Evolutionary conservation across 139 green algal genomes (phyloP).

Genomic region (Parachlorella kessleri): DNA sequence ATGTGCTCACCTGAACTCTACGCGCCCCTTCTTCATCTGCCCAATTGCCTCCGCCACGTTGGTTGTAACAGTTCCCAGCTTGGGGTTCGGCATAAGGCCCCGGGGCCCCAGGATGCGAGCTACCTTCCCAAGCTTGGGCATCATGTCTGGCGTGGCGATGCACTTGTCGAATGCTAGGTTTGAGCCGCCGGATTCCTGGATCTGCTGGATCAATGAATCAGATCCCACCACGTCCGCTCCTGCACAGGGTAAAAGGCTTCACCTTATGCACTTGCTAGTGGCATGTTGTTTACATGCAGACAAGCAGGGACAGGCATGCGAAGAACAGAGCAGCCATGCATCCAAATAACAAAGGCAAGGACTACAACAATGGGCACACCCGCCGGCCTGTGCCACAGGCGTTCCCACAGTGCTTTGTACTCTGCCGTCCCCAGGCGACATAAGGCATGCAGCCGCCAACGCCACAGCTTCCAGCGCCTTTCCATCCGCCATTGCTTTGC

Average conservation of each 20-base stretch:
- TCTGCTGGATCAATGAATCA: slow-evolving; percentile 76
- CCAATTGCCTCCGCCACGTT: slow-evolving; percentile 70
- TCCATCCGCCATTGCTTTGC: too few relatives aligned
- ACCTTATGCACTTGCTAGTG: neutral
- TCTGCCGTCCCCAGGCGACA: too few relatives aligned
- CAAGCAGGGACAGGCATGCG: too few relatives aligned
- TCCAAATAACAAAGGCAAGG: too few relatives aligned
- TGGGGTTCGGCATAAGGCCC: slow-evolving; percentile 98
- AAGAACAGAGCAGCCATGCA: too few relatives aligned
- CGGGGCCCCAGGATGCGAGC: slow-evolving; percentile 85
- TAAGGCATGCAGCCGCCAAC: too few relatives aligned
- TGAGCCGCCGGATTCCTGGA: slow-evolving; percentile 52
- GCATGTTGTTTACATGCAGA: neutral
- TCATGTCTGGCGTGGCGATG: slow-evolving; percentile 86
- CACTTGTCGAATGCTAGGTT: slow-evolving; percentile 68
- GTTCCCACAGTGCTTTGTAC: too few relatives aligned
- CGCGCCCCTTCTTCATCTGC: slow-evolving; percentile 69
- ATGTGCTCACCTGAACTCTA: slow-evolving; percentile 87
- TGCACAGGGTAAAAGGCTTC: neutral
- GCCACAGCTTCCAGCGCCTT: too few relatives aligned
- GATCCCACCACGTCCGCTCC: slow-evolving; percentile 83
- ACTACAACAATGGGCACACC: too few relatives aligned
- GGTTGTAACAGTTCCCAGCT: slow-evolving; percentile 87
- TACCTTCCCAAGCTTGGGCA: slow-evolving; percentile 77
- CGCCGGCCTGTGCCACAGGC: too few relatives aligned